Evolutionary conservation across 2,329 filamentous ascomycete genomes (phyloP), one percentile per base, ranked within the genome.

Genomic region (Colletotrichum sp.): DNA sequence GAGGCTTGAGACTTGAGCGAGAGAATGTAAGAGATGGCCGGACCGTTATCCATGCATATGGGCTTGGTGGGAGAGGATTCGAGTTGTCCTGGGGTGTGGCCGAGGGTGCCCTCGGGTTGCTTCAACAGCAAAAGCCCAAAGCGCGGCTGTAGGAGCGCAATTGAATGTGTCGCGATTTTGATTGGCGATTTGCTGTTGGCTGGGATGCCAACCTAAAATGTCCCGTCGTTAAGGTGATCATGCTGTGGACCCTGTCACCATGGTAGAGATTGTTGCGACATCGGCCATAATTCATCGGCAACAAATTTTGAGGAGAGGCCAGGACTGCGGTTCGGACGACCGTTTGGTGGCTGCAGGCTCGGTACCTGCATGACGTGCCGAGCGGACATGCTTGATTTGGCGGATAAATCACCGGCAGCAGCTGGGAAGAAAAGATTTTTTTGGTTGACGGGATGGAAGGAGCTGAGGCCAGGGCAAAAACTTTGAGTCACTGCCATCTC

Each of bases 81-180:
- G 90, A 92, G 80, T 76, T 92, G 9, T 91, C 89, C 18, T 90
- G 90, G 88, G 90, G 90, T 0, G 85, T 92, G 8, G 90, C 90
- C 0, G 84, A 85, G 61, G 87, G 87, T 65, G 87, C 90, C 12
- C 80, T 82, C 4, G 77, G 78, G 24, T 77, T 89, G 75, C 82
- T 88, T 16, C 27, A 61, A 13, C 47, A 62, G 9, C n/a, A 33
- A 15, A 29, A 55, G 24, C 27, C 31, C 27, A 65, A 18, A 36
- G 55, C 71, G n/a, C 63, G 33, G 6, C 43, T 73, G 34, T 73
- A 57, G 24, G 18, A 47, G 27, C 15, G 21, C 38, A 57, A 24
- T 62, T 38, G 33, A 7, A 8, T 38, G 2, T 62, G n/a, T 62
- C 34, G 18, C n/a, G 38, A 51, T 33, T 16, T 21, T 61, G 34